A percentile compares a stretch with the other conserved stretches of the same genome.
Evolutionary conservation across 495 filamentous ascomycete species (phyloP).

Genomic region (Talaromyces ruber): DNA sequence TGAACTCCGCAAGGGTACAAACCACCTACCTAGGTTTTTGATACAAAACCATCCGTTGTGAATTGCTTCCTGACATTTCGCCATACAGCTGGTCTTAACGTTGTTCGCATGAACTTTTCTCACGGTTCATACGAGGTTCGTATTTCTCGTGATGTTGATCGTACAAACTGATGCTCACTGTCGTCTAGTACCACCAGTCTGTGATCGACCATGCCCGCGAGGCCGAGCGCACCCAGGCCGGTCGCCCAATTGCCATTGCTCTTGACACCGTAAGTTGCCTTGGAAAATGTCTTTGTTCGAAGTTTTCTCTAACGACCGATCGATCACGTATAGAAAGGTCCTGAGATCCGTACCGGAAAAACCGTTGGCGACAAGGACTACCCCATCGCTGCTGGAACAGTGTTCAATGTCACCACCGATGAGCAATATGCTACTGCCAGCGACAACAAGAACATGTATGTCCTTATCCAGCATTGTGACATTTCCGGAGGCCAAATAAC

Average conservation of each 20-base stretch:
- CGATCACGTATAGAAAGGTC: slow-evolving; percentile 60
- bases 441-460: slow-evolving; percentile 90
- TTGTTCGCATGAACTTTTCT: slow-evolving; percentile 99
- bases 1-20: slow-evolving; percentile 63
- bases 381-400: slow-evolving; percentile 70
- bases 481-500: not conserved
- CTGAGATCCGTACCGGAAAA: slow-evolving; percentile 96
- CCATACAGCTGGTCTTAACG: slow-evolving; percentile 74
- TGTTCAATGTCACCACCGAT: slow-evolving; percentile 94
- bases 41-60: not conserved
- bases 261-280: slow-evolving; percentile 66
- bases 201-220: slow-evolving; percentile 90
- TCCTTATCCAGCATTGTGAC: not conserved
- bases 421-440: slow-evolving; percentile 81
- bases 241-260: slow-evolving; percentile 90
- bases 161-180: slow-evolving; percentile 12
- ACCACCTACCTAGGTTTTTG: not conserved
- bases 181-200: slow-evolving; percentile 70
- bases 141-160: slow-evolving; percentile 15
- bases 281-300: not conserved
- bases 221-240: slow-evolving; percentile 64
- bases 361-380: slow-evolving; percentile 77
- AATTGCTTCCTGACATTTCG: not conserved
- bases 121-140: slow-evolving; percentile 85
- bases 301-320: not conserved